Conservation (phyloP, 306 rosid genomes). For the Quillaja saponaria region DNA sequence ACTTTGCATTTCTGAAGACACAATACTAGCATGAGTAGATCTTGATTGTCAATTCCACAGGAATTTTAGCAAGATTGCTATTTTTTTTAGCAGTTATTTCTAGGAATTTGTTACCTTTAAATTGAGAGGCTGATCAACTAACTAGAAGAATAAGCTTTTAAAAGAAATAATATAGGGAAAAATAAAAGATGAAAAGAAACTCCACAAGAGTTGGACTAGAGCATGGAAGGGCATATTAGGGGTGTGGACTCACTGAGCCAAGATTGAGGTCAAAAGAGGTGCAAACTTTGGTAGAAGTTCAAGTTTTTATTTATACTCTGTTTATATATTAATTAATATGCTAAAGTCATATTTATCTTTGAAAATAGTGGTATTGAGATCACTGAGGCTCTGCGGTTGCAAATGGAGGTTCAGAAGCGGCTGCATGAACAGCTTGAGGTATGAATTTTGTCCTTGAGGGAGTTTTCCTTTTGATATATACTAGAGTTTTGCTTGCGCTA, state of each 20-base stretch:
- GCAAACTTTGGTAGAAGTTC: neutral
- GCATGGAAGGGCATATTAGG: neutral
- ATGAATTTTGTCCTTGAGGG: slow-evolving; percentile 25
- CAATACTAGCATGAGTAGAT: neutral
- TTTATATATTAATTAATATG: slow-evolving; percentile 19
- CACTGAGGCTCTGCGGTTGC: slow-evolving; percentile 96
- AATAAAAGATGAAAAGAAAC: neutral
- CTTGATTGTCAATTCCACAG: neutral
- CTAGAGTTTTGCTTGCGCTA: too few relatives aligned
- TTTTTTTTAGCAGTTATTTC: neutral
- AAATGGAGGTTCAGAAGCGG: slow-evolving; percentile 98
- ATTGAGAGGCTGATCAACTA: neutral
- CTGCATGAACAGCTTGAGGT: slow-evolving; percentile 99
- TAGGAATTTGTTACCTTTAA: neutral
- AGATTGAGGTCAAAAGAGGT: neutral
- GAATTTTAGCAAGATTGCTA: slow-evolving; percentile 1
- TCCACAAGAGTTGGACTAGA: neutral
- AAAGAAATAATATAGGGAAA: neutral
- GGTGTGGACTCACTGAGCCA: neutral
- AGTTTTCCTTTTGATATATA: slow-evolving; percentile 27
- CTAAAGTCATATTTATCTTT: slow-evolving; percentile 26
- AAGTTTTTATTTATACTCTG: neutral
- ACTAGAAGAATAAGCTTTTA: neutral
- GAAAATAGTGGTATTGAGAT: slow-evolving; percentile 80
- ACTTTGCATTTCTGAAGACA: neutral